Evolutionary conservation across 177 flowering plant species (phyloP).

Genomic region (Vitis hybrid): DNA sequence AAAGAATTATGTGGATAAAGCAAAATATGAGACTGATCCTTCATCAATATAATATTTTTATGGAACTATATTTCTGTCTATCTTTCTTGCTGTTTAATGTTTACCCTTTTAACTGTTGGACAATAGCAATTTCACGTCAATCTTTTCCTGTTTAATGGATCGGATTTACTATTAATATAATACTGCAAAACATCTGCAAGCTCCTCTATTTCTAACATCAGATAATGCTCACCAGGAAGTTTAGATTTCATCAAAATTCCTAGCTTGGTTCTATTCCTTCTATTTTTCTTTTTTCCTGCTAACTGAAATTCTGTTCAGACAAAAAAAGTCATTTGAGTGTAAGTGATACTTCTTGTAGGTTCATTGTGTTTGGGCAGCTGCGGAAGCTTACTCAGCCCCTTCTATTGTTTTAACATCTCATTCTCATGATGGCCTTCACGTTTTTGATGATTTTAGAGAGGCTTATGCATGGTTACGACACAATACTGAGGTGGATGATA

Average conservation of each 20-base stretch:
- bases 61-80: too few relatives aligned
- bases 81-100: too few relatives aligned
- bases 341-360: slow-evolving; percentile 48
- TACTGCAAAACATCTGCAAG: too few relatives aligned
- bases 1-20: too few relatives aligned
- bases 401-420: slow-evolving; percentile 93
- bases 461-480: slow-evolving; percentile 98
- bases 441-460: slow-evolving; percentile 99
- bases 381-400: slow-evolving; percentile 99
- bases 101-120: too few relatives aligned
- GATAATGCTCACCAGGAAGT: neutral
- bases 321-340: neutral
- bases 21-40: too few relatives aligned
- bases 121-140: too few relatives aligned
- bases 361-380: slow-evolving; percentile 99
- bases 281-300: neutral
- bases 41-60: too few relatives aligned
- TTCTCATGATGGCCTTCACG: slow-evolving; percentile 88
- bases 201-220: too few relatives aligned
- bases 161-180: too few relatives aligned
- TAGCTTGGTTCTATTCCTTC: neutral
- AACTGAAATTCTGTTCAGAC: neutral
- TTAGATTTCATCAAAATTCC: neutral
- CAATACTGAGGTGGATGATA: slow-evolving; percentile 96
- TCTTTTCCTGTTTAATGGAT: too few relatives aligned